A percentile compares a stretch with the other conserved stretches of the same genome.
These are phyloP conservation scores for Aspergillus cavernicola DNA, from an alignment of 495 filamentous ascomycete genomes.

Conservation along the genomic window DNA sequence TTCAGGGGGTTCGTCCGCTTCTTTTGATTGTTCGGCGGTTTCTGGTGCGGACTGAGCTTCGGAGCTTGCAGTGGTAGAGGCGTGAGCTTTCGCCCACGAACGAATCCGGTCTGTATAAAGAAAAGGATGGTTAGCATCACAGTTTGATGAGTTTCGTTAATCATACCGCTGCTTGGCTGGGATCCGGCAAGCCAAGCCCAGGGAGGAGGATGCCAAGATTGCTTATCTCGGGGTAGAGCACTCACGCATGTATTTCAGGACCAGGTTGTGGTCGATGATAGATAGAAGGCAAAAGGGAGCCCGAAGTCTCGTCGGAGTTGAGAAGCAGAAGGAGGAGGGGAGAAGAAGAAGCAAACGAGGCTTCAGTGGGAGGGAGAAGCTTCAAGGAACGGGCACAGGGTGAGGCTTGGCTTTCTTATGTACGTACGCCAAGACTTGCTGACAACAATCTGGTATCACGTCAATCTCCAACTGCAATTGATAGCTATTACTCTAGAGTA, in stretches of 20 bases:
- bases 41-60: constrained; percentile 12
- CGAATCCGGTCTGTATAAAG: constrained; percentile 38
- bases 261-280: constrained; percentile 10
- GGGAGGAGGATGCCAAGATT: background rate
- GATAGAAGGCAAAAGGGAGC: background rate
- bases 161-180: too few relatives aligned
- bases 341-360: background rate
- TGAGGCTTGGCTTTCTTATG: constrained; percentile 3
- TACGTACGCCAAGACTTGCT: constrained; percentile 12
- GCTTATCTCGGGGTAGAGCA: constrained; percentile 4
- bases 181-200: background rate
- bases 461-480: background rate
- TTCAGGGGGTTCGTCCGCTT: constrained; percentile 21
- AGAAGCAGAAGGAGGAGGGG: background rate
- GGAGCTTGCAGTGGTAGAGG: constrained; percentile 22
- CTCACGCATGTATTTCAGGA: constrained; percentile 45
- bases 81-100: constrained; percentile 51
- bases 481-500: too few relatives aligned
- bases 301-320: background rate
- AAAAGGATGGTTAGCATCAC: constrained; percentile 18
- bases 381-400: background rate
- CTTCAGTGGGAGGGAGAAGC: constrained; percentile 2
- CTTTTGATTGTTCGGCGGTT: constrained; percentile 16
- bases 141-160: too few relatives aligned
- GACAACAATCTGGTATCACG: background rate